Evolutionary conservation across 306 rosid species (phyloP).

Genomic region (Psophocarpus tetragonolobus): DNA sequence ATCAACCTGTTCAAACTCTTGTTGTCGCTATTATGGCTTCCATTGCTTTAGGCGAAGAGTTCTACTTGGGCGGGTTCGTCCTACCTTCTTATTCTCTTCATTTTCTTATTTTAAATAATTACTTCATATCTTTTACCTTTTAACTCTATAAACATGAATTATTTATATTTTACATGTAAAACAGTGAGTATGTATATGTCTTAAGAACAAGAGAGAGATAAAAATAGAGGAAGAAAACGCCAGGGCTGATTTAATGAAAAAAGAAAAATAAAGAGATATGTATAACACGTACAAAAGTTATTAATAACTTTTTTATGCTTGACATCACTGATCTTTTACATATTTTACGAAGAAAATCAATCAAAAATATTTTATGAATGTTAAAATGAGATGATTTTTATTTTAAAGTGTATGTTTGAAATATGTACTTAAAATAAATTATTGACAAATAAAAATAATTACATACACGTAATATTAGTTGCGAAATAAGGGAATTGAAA

Average conservation of each 20-base stretch:
- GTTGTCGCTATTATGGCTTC: conserved; percentile 97
- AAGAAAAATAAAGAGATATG: not conserved
- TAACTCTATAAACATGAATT: not conserved
- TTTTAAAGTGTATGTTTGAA: not conserved
- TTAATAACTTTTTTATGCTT: not conserved
- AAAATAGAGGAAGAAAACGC: not conserved
- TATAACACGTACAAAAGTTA: not conserved
- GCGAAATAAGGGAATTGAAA: not conserved
- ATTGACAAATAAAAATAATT: not conserved
- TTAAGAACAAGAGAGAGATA: not conserved
- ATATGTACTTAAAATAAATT: too few relatives aligned
- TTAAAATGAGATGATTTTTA: not conserved
- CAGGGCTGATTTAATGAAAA: not conserved
- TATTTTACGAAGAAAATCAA: not conserved
- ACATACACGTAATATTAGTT: not conserved
- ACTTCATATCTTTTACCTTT: not conserved
- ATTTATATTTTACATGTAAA: not conserved
- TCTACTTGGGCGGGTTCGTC: conserved; percentile 89
- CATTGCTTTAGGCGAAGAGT: conserved; percentile 89
- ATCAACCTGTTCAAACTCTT: conserved; percentile 99
- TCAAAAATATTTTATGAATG: not conserved
- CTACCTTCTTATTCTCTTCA: not conserved
- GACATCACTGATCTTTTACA: not conserved
- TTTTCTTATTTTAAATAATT: not conserved
- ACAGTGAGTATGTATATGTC: not conserved